Base-by-base conservation (phyloP, 2,329 filamentous ascomycete species). In the Didymella pinodella region DNA sequence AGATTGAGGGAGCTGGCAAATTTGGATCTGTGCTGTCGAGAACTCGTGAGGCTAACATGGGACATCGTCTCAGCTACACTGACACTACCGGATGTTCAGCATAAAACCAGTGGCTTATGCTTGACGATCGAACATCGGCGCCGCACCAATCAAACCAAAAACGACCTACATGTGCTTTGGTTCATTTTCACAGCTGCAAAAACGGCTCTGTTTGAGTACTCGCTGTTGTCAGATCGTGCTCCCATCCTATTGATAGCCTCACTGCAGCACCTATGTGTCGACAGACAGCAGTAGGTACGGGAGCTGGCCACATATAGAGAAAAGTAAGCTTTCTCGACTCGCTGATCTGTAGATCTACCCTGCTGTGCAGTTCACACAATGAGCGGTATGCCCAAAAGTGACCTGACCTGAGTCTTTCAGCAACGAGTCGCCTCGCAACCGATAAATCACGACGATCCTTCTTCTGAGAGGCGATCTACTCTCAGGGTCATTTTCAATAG, bases 311-410 rank as follows among this genome's bases (percentile, higher is more conserved):
- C 14, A 14, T 11, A 50, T 18, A 4, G 14, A 28, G 22, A 6
- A 3, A 47, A 26, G 50, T 47, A 47, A 54, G 56, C 56, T 54
- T 50, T 46, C 28, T 32, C 41, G 32, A 50, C 40, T 59, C 41
- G 34, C 29, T 25, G 45, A 54, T 54, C 49, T 54, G 45, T 38
- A 50, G 56, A 59, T 50, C 50, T 26, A 45, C 44, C 34, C n/a
- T 40, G 32, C 29, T 40, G 18, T 46, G 32, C 43, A 20, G 20
- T 41, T 26, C 26, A 26, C 34, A 54, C 25, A 38, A 41, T 4
- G 7, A 48, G 43, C 26, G 32, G 32, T 32, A 29, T 49, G 40
- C 40, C 31, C 40, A 25, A 40, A 41, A 40, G 12, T 25, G 22
- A 45, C 38, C 29, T 12, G 31, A 40, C 7, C 8, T 45, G 31